A percentile compares a stretch with the other conserved stretches of the same genome.
These are phyloP conservation scores for Scedosporium boydii DNA, from an alignment of 2,329 filamentous ascomycete species.

Conservation along the genomic window DNA sequence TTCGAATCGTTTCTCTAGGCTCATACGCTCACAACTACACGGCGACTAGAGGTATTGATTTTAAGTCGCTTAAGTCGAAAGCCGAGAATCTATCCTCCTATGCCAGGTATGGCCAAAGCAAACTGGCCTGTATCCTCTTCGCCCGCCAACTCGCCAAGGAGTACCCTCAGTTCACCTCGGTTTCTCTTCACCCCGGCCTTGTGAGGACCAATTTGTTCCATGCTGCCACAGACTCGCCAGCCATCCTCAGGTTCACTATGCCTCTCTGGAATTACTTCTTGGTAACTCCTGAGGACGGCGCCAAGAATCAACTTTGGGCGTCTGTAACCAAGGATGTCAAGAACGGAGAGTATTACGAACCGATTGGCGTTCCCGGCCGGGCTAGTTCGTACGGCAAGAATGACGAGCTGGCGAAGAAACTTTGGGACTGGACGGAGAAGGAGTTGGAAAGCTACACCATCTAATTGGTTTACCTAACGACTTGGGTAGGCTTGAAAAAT, in stretches of 20 bases:
- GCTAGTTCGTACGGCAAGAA: slow-evolving; percentile 14
- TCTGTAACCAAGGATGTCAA: slow-evolving; percentile 22
- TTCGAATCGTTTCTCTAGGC: slow-evolving; percentile 20
- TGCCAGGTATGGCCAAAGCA: slow-evolving; percentile 20
- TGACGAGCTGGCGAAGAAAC: slow-evolving; percentile 17
- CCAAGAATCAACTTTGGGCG: slow-evolving; percentile 33
- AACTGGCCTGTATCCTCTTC: slow-evolving; percentile 21
- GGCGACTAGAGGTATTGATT: slow-evolving; percentile 17
- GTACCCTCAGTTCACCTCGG: slow-evolving; percentile 15
- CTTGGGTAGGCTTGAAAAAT: background rate
- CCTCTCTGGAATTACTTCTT: slow-evolving; percentile 12
- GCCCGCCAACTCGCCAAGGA: slow-evolving; percentile 16
- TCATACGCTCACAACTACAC: slow-evolving; percentile 16
- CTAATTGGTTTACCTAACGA: background rate
- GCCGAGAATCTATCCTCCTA: slow-evolving; percentile 13
- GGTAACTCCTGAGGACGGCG: slow-evolving; percentile 21
- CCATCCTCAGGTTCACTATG: slow-evolving; percentile 7
- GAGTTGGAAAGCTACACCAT: slow-evolving; percentile 15
- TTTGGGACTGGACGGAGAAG: slow-evolving; percentile 27
- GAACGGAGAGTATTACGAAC: slow-evolving; percentile 23
- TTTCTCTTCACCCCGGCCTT: slow-evolving; percentile 13
- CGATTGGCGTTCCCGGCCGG: slow-evolving; percentile 18
- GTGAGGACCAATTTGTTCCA: slow-evolving; percentile 11
- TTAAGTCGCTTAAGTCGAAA: slow-evolving; percentile 18
- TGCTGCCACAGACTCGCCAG: slow-evolving; percentile 2